These are phyloP conservation scores for Suillus fuscotomentosus DNA, from an alignment of 768 basidiomycete genomes.

Conservation along the genomic window DNA sequence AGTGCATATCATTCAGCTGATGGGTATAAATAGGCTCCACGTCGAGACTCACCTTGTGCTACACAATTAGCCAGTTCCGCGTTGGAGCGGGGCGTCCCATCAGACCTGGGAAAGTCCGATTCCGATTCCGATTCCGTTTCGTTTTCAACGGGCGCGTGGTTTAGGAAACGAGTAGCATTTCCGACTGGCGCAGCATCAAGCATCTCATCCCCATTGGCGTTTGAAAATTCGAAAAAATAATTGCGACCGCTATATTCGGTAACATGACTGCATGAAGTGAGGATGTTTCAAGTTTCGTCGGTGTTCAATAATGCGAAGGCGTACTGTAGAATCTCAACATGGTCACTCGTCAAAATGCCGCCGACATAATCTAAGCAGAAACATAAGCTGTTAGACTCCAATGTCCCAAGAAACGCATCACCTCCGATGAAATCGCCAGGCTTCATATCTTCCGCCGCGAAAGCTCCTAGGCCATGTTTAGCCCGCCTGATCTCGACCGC, in stretches of 20 bases:
- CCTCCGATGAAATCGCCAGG: conserved; percentile 33
- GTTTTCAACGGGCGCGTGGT: conserved; percentile 22
- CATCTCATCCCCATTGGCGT: background rate
- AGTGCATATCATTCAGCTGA: background rate
- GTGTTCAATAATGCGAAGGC: background rate
- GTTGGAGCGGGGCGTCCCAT: too few species aligned
- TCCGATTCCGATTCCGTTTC: too few species aligned
- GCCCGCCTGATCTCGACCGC: conserved; percentile 34
- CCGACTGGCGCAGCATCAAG: conserved; percentile 42
- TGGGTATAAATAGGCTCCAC: background rate
- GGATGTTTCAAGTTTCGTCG: background rate
- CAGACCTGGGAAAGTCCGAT: too few species aligned
- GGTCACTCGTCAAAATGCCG: conserved; percentile 5
- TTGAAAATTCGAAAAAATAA: conserved; percentile 32
- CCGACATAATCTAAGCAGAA: conserved; percentile 42
- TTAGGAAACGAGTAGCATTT: conserved; percentile 46
- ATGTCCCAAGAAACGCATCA: background rate
- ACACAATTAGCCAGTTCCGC: conserved; percentile 14
- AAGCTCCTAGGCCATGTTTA: conserved; percentile 45
- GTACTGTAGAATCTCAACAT: conserved; percentile 17
- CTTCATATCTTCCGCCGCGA: conserved; percentile 30
- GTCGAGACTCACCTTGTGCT: conserved; percentile 24
- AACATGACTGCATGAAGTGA: conserved; percentile 11
- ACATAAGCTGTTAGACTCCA: background rate
- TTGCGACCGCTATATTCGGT: conserved; percentile 23